These are phyloP conservation scores for Linnemannia exigua DNA, from an alignment of 192 early-diverging fungal species.

Conservation along the genomic window DNA sequence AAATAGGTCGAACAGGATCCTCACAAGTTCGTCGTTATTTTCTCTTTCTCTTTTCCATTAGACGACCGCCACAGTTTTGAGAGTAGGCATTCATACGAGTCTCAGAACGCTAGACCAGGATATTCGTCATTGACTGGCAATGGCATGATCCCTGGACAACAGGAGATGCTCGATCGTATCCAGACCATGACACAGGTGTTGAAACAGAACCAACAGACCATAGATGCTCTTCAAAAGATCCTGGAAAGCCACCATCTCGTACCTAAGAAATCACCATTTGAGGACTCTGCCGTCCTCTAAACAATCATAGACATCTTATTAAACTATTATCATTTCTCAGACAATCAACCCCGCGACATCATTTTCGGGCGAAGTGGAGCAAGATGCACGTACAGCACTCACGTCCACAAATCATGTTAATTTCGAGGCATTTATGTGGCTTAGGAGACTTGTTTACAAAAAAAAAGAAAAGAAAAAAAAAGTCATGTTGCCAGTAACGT, in stretches of 20 bases:
- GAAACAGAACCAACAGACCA: slow-evolving; percentile 58
- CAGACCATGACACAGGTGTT: slow-evolving; percentile 52
- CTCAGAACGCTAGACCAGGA: slow-evolving; percentile 35
- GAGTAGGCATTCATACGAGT: slow-evolving; percentile 55
- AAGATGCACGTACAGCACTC: background rate
- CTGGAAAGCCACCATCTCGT: slow-evolving; percentile 44
- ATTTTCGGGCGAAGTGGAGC: background rate
- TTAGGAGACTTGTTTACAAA: slow-evolving; percentile 1
- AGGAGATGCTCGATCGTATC: slow-evolving; percentile 51
- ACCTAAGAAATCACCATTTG: slow-evolving; percentile 50
- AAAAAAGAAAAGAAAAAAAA: slow-evolving; percentile 17
- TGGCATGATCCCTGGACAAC: slow-evolving; percentile 30
- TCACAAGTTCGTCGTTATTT: background rate
- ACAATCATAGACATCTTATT: background rate
- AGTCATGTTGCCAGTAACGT: background rate
- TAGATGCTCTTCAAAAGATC: slow-evolving; percentile 53
- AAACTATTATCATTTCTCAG: background rate
- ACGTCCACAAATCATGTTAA: background rate
- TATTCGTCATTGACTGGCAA: slow-evolving; percentile 40
- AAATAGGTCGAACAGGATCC: background rate
- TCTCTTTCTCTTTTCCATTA: background rate
- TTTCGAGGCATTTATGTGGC: background rate
- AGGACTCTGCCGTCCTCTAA: slow-evolving; percentile 29
- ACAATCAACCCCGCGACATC: background rate
- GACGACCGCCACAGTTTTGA: slow-evolving; percentile 58